Base-by-base conservation (phyloP, 2,329 filamentous ascomycete genomes). In the Aspergillus latus region DNA sequence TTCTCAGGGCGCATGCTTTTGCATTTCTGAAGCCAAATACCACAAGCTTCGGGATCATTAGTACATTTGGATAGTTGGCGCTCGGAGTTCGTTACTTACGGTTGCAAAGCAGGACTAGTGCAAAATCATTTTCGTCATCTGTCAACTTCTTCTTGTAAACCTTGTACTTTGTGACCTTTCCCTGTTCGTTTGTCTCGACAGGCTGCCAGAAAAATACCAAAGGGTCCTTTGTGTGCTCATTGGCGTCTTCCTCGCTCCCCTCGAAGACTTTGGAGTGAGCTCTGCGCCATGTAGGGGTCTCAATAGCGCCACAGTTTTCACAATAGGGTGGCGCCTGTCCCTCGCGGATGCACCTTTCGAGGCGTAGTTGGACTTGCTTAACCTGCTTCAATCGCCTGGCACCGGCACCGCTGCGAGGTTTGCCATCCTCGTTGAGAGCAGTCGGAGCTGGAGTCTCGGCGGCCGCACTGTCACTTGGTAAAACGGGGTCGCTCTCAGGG, bases 241-340 rank as follows among this genome's bases (percentile, higher is more conserved):
- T 85, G 46, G 89, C 81, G 58, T 87, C 84, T 2, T 83, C 81
- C 0, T 91, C 90, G 32, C 82, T 81, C 1, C 90, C 92, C 13
- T 84, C 78, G 45, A 87, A 81, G 6, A 89, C 81, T 66, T 91
- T 90, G n/a, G 86, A 86, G 82, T 89, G 97, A 10, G 94, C 90
- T 68, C 93, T 94, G 58, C 94, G 87, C 94, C 94, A 99, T 0
- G 93, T 97, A 0, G 93, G 90, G 0, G 94, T 99, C 66, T 97
- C 90, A 56, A 99, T 96, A 5, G 92, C 89, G 5, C 94, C 94
- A 66, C 94, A 99, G 66, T 97, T 96, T 61, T 84, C 84, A 72
- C 94, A 99, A 68, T 88, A 97, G 1, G 88, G 88, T 0, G 94
- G 94, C 80, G 92, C 88, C 62, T 92, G 84, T 4, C 94, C 94